A percentile compares a stretch with the other conserved stretches of the same genome.
Conservation (phyloP, 345 rosid genomes). For the Pugionium cornutum region DNA sequence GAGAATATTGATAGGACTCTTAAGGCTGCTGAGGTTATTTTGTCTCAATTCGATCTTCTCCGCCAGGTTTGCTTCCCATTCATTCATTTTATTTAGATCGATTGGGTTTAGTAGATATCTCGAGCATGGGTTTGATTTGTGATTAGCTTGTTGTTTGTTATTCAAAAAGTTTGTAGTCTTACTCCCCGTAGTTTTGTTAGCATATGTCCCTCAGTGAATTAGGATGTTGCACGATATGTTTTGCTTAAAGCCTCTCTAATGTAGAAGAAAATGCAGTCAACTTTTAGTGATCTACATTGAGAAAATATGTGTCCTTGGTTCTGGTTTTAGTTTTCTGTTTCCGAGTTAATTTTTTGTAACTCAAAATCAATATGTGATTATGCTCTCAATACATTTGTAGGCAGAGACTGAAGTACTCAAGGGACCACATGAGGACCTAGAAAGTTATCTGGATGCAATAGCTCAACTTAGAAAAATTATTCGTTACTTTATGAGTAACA, state of each 20-base stretch:
- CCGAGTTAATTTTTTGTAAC: not conserved
- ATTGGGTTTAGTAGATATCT: not conserved
- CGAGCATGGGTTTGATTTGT: slow-evolving; percentile 6
- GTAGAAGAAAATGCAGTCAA: too few relatives aligned
- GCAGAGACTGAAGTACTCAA: slow-evolving; percentile 90
- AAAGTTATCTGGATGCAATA: slow-evolving; percentile 85
- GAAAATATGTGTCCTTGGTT: not conserved
- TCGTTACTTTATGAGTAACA: slow-evolving; percentile 64
- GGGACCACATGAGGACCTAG: slow-evolving; percentile 95
- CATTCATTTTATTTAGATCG: not conserved
- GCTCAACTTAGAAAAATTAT: slow-evolving; percentile 80
- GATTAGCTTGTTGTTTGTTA: not conserved
- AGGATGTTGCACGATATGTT: too few relatives aligned
- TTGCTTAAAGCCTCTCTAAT: too few relatives aligned
- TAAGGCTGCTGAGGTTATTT: slow-evolving; percentile 80
- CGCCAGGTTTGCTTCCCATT: slow-evolving; percentile 67
- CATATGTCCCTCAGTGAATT: too few relatives aligned
- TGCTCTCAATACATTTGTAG: slow-evolving; percentile 48
- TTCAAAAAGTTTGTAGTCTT: not conserved
- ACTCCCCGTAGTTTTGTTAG: too few relatives aligned
- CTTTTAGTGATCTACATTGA: too few relatives aligned
- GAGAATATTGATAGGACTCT: slow-evolving; percentile 95
- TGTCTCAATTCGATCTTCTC: slow-evolving; percentile 76
- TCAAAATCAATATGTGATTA: slow-evolving; percentile 19
- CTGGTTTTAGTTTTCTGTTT: not conserved